These are phyloP conservation scores for Phylloporus sp. DNA, from an alignment of 768 basidiomycete genomes.

Conservation along the genomic window DNA sequence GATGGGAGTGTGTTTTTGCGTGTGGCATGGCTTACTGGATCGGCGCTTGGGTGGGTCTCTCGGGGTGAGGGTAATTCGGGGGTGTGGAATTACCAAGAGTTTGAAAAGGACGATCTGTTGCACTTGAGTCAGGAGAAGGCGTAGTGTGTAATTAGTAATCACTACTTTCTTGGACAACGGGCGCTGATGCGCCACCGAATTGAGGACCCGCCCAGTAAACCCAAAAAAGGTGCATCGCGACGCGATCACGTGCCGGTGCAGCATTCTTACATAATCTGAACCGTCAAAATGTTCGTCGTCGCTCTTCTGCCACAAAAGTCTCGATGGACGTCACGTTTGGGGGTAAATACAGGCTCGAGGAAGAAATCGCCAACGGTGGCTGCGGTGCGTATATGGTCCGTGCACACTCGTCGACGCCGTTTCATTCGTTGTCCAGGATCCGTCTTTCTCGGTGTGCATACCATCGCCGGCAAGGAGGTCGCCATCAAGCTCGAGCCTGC, in stretches of 20 bases:
- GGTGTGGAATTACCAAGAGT: constrained; percentile 28
- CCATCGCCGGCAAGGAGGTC: constrained; percentile 76
- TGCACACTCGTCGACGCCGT: constrained; percentile 7
- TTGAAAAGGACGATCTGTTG: constrained; percentile 24
- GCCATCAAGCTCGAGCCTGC: constrained; percentile 81
- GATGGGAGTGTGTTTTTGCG: constrained; percentile 65
- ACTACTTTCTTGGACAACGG: too few species aligned
- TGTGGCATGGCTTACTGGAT: constrained; percentile 47
- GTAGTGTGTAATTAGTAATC: too few species aligned
- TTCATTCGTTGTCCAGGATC: constrained; percentile 44
- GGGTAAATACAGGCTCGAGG: constrained; percentile 72
- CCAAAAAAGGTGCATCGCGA: constrained; percentile 13
- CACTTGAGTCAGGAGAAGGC: constrained; percentile 19
- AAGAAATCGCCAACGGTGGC: constrained; percentile 76
- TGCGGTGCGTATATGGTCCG: constrained; percentile 65
- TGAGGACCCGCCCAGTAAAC: constrained; percentile 2
- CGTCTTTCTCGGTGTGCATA: constrained; percentile 75
- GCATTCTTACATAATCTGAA: constrained; percentile 24
- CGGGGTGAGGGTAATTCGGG: constrained; percentile 33
- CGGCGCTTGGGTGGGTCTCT: constrained; percentile 37
- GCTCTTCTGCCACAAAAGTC: constrained; percentile 15
- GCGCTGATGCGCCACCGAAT: neutral
- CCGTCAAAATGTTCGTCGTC: constrained; percentile 5
- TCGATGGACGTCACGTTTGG: constrained; percentile 48
- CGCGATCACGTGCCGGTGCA: constrained; percentile 27